These are phyloP conservation scores for Fusarium pilosicola DNA, from an alignment of 2,329 filamentous ascomycete species.

Conservation along the genomic window DNA sequence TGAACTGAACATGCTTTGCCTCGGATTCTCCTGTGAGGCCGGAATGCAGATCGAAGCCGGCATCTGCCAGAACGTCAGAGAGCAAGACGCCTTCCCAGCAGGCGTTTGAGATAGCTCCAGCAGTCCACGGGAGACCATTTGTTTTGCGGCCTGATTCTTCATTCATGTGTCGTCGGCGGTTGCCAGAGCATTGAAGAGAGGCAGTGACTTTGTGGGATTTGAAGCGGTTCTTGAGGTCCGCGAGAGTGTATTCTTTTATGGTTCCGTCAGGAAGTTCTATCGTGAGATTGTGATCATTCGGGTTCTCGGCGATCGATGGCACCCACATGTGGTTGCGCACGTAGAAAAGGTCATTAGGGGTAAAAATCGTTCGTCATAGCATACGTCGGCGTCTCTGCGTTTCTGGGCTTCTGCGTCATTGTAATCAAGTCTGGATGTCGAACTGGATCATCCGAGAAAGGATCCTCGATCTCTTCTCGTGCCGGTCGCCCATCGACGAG, in stretches of 20 bases:
- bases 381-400: slow-evolving; percentile 67
- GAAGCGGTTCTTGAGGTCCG: slow-evolving; percentile 64
- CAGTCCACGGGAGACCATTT: slow-evolving; percentile 68
- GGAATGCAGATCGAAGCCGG: slow-evolving; percentile 58
- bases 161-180: slow-evolving; percentile 69
- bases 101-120: slow-evolving; percentile 69
- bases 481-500: slow-evolving; percentile 66
- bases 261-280: slow-evolving; percentile 67
- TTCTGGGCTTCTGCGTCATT: slow-evolving; percentile 66
- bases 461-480: slow-evolving; percentile 67
- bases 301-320: slow-evolving; percentile 54
- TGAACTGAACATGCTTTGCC: slow-evolving; percentile 65
- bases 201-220: slow-evolving; percentile 62
- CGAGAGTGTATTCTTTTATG: slow-evolving; percentile 62
- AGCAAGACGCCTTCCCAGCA: slow-evolving; percentile 67
- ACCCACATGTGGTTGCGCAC: slow-evolving; percentile 74
- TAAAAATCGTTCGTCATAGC: slow-evolving; percentile 63
- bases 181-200: slow-evolving; percentile 69
- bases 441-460: slow-evolving; percentile 64
- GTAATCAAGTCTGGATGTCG: slow-evolving; percentile 62
- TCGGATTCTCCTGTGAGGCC: slow-evolving; percentile 51
- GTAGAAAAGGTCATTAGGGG: slow-evolving; percentile 66
- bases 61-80: slow-evolving; percentile 65
- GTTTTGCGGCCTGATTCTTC: slow-evolving; percentile 54
- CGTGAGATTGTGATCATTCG: slow-evolving; percentile 57